These are phyloP conservation scores for Cladosporium phlei DNA, from an alignment of 2,329 filamentous ascomycete species.

Conservation along the genomic window DNA sequence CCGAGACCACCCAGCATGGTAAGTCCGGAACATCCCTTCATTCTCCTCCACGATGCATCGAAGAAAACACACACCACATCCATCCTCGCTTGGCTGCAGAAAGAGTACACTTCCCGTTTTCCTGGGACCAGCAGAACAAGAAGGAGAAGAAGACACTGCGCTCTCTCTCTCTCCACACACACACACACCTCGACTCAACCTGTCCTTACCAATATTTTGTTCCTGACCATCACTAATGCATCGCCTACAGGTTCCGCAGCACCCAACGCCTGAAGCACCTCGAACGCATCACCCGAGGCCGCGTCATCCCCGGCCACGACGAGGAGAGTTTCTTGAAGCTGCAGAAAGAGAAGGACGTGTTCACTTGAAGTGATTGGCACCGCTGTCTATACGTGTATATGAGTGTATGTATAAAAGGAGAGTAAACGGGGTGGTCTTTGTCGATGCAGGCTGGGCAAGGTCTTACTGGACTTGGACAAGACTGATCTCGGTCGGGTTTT, in stretches of 20 bases:
- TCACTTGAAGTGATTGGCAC: conserved; percentile 15
- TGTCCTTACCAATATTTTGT: not conserved
- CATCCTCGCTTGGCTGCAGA: no score
- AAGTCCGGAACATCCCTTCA: not conserved
- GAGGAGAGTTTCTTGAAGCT: conserved; percentile 29
- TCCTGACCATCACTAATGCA: not conserved
- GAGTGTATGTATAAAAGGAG: no score
- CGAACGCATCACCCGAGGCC: conserved; percentile 27
- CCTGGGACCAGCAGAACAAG: not conserved
- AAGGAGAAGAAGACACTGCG: not conserved
- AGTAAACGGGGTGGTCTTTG: no score
- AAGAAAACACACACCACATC: no score
- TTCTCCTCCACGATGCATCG: no score
- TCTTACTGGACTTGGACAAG: no score
- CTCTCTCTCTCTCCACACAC: no score
- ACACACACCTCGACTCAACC: no score
- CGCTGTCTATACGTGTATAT: no score
- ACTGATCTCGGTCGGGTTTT: no score
- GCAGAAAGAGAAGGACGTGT: conserved; percentile 24
- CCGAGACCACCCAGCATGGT: conserved; percentile 33
- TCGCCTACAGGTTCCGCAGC: conserved; percentile 25
- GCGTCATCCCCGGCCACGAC: conserved; percentile 35
- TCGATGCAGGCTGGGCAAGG: no score
- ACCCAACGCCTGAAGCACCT: conserved; percentile 32
- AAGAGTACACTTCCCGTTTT: no score